Evolutionary conservation across 75 land plant species (phyloP), one percentile per base, ranked within the genome.

Genomic region (Sequoia sempervirens): DNA sequence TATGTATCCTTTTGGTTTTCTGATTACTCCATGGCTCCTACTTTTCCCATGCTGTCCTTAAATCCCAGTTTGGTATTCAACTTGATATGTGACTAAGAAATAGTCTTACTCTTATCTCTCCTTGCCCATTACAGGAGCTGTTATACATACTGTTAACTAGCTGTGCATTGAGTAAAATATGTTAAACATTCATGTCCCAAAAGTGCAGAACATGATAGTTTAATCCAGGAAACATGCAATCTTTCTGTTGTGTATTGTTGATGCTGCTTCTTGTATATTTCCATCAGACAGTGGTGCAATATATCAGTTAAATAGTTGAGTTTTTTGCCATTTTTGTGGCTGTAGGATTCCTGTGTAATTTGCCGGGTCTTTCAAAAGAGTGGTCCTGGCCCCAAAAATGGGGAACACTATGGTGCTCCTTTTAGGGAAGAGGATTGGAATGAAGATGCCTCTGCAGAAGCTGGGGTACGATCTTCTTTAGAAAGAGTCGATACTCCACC

Each of bases 341-440:
- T 79, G 69, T 88, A 93, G 92, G 94, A 91, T 82, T 88, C 85
- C 26, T 95, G 84, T 87, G 97, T 92, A 11, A 89, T 93, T 37
- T 92, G 89, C 76, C 95, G 93, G 68, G 84, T 91, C 8, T 95
- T 82, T 76, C 89, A 88, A 87, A 95, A 95, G 84, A 92, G 97
- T 90, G 95, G 95, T 12, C 90, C 95, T 74, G 95, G 95, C 38
- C 97, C 97, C 26, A 94, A 91, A 86, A 93, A 94, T 87, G 95
- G 95, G 11, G 95, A 94, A 81, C 91, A 93, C 79, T 92, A 95
- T 86, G 94, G 95, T 10, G 93, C 94, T 1, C 92, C 91, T 61
- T 91, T 94, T 81, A 86, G 81, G 76, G 98, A 94, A 82, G 96
- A 94, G 86, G 90, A 92, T 0, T 90, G 87, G 90, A 82, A 83